Percentiles rank a stretch among this genome's conserved stretches.
These are phyloP conservation scores for Eimeria tenella DNA, from an alignment of 169 alveolate genomes.

Conservation along the genomic window DNA sequence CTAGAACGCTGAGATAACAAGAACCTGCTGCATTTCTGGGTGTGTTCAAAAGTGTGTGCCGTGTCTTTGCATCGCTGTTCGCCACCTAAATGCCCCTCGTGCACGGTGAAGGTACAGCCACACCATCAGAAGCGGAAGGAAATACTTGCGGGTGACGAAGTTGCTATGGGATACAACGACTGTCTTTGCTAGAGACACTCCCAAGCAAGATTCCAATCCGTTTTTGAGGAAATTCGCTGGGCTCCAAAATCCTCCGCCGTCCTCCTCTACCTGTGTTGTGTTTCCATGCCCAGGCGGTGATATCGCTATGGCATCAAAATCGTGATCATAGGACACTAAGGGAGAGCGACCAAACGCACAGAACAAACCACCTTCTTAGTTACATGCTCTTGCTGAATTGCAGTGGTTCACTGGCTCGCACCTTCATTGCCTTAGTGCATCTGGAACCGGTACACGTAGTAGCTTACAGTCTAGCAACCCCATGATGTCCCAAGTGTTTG, in stretches of 20 bases:
- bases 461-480: conserved; percentile 72
- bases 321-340: conserved; percentile 72
- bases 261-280: conserved; percentile 72
- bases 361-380: neutral
- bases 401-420: too few relatives aligned
- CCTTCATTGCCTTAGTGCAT: too few relatives aligned
- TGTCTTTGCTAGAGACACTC: conserved; percentile 58
- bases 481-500: conserved; percentile 75
- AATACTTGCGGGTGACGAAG: conserved; percentile 76
- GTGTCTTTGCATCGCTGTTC: neutral
- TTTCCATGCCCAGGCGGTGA: conserved; percentile 78
- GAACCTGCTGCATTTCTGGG: neutral
- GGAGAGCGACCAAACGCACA: neutral
- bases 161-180: conserved; percentile 80
- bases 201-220: conserved; percentile 77
- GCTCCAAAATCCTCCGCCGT: conserved; percentile 69
- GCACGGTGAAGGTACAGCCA: neutral
- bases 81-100: neutral
- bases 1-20: neutral
- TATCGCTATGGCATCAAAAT: conserved; percentile 75
- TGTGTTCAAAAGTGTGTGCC: neutral
- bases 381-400: neutral
- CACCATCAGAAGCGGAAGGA: conserved; percentile 77
- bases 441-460: too few relatives aligned
- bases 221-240: conserved; percentile 67